Evolutionary conservation across 495 filamentous ascomycete genomes (phyloP).

Genomic region (Trichoderma gamsii): DNA sequence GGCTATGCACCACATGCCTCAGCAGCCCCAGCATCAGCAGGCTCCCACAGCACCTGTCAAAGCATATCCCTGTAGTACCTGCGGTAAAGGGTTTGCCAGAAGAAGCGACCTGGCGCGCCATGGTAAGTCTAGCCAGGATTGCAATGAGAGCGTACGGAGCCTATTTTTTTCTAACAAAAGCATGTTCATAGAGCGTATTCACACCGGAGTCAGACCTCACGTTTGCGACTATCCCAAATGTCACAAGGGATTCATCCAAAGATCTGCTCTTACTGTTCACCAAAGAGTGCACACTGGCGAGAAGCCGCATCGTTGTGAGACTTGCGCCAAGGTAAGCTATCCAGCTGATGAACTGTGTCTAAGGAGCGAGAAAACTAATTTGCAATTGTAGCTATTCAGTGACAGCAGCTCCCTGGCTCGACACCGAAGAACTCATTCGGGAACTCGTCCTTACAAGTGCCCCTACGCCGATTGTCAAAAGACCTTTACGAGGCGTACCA

Average conservation of each 20-base stretch:
- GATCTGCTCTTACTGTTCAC: conserved; percentile 95
- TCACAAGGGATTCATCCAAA: conserved; percentile 94
- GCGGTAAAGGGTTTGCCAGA: conserved; percentile 86
- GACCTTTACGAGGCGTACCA: conserved; percentile 94
- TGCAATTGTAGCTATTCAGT: conserved; percentile 74
- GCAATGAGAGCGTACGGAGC: no score
- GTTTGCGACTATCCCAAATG: conserved; percentile 87
- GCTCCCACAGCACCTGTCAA: conserved; percentile 39
- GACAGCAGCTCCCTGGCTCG: conserved; percentile 93
- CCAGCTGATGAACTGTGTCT: neutral
- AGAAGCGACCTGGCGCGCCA: conserved; percentile 92
- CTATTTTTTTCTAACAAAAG: neutral
- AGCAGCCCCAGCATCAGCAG: conserved; percentile 29
- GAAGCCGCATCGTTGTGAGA: conserved; percentile 96
- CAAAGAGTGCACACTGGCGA: conserved; percentile 93
- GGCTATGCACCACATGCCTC: conserved; percentile 30
- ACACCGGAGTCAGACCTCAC: conserved; percentile 86
- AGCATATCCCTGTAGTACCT: conserved; percentile 85
- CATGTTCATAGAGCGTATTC: conserved; percentile 71
- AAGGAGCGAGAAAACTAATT: conserved; percentile 15
- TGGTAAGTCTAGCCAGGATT: conserved; percentile 52
- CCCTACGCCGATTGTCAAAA: conserved; percentile 97
- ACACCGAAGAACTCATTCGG: conserved; percentile 91
- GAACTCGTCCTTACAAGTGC: conserved; percentile 94
- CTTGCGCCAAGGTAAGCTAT: conserved; percentile 80